Base-by-base conservation (phyloP, 306 rosid species). In the Acmispon strigosus region DNA sequence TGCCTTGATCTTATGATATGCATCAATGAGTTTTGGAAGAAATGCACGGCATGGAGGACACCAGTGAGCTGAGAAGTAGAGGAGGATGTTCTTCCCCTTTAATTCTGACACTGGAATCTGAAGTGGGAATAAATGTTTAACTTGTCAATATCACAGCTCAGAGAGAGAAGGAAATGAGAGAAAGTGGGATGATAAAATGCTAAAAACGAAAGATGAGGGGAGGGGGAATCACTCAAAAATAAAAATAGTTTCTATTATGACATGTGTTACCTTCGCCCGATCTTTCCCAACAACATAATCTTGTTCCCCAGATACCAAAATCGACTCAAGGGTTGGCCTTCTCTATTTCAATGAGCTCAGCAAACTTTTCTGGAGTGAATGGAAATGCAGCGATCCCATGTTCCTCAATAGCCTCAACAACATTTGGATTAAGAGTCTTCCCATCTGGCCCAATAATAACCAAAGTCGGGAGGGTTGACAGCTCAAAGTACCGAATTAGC, bases 1-100 rank as follows among this genome's bases (percentile, higher is more conserved):
- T 34, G 67, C 88, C 81, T 88, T 92, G 10, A 90, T 88, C 80
- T 83, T 80, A 16, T 82, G 56, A 44, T 88, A 92, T 73, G 84
- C 82, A 39, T 90, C 82, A 6, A 65, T 22, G 43, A 90, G 91
- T 71, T 85, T 86, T 32, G 96, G 98, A 16, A 84, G 69, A 81
- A 92, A 90, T 43, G 88, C 88, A 16, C 88, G 88, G 74, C 93
- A 90, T 29, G 92, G 91, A 39, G 89, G 87, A 69, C 96, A 86
- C 96, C 96, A 88, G 8, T 88, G 90, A 8, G 92, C 98, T 39
- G 96, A 92, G 86, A 92, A 92, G 77, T 90, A 92, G 14, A 92
- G 85, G 37, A 92, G 85, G 63, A 92, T 72, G 43, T 29, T 87
- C 84, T 85, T 88, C 59, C 96, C 96, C 59, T 78, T 80, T 16